phyloP scores from a whole-genome alignment of 495 filamentous ascomycete species.

The Xylaria flabelliformis region DNA sequence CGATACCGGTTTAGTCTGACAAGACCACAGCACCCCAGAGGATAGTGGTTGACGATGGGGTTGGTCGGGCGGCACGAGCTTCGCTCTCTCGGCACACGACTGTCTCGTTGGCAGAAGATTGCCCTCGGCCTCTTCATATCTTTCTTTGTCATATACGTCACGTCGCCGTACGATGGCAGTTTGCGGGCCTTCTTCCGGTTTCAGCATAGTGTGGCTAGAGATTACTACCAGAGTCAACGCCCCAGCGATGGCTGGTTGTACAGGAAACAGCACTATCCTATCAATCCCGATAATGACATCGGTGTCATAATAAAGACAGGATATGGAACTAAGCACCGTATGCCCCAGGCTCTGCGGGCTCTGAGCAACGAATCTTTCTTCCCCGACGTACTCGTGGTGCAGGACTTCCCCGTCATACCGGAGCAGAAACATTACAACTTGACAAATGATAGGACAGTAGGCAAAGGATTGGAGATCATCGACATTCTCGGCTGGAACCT shows the following conservation, averaged over 20 bases:
- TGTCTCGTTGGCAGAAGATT: conserved; percentile 40
- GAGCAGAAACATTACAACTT: conserved; percentile 34
- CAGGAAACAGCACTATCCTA: conserved; percentile 36
- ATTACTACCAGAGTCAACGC: conserved; percentile 39
- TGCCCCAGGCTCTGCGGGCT: conserved; percentile 47
- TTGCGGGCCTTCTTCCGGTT: conserved; percentile 40
- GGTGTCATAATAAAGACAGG: conserved; percentile 55
- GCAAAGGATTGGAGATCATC: conserved; percentile 28
- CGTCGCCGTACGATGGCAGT: conserved; percentile 36
- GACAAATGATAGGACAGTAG: conserved; percentile 37
- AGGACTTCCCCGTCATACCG: conserved; percentile 44
- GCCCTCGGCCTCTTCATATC: conserved; percentile 29
- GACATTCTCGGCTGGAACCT: conserved; percentile 48
- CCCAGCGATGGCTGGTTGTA: conserved; percentile 42
- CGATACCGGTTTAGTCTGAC: background rate
- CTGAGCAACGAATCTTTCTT: conserved; percentile 39
- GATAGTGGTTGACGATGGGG: conserved; percentile 31
- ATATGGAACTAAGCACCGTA: conserved; percentile 48
- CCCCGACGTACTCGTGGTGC: conserved; percentile 48
- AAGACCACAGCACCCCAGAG: background rate
- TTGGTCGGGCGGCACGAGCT: conserved; percentile 37
- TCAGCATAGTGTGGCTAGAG: conserved; percentile 35
- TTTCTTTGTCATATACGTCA: conserved; percentile 36
- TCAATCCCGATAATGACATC: conserved; percentile 46
- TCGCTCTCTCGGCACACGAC: conserved; percentile 37